Evolutionary conservation across 768 basidiomycete species (phyloP).

Genomic region (Mycena leptocephala): DNA sequence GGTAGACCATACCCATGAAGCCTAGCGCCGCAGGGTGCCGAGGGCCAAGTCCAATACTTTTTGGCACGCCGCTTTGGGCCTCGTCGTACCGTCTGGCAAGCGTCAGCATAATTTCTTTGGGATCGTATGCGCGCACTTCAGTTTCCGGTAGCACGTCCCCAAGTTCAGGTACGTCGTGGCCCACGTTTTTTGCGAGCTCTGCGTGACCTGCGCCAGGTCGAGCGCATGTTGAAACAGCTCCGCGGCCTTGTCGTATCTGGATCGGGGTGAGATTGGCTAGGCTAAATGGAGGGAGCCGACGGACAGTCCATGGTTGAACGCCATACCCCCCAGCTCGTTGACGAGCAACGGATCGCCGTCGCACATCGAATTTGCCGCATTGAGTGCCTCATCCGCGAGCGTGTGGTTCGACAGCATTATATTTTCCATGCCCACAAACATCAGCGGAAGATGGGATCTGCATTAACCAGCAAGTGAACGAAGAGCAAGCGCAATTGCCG

Average conservation of each 20-base stretch:
- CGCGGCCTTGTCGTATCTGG: conserved; percentile 82
- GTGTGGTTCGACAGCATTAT: conserved; percentile 88
- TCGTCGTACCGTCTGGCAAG: conserved; percentile 66
- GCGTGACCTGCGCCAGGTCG: conserved; percentile 87
- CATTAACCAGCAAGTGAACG: too few species aligned
- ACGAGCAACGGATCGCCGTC: conserved; percentile 90
- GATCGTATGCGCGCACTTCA: conserved; percentile 75
- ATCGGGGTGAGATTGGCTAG: neutral
- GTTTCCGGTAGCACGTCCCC: conserved; percentile 89
- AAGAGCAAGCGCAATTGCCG: too few species aligned
- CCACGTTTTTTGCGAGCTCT: conserved; percentile 90
- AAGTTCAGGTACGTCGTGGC: conserved; percentile 93
- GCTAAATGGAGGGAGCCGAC: conserved; percentile 42
- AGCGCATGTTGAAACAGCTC: conserved; percentile 83
- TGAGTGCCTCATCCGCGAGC: conserved; percentile 91
- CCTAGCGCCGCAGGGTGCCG: conserved; percentile 86
- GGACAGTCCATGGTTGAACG: conserved; percentile 89
- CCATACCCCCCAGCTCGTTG: conserved; percentile 96
- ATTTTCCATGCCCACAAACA: conserved; percentile 99
- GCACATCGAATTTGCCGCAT: conserved; percentile 87
- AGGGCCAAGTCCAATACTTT: conserved; percentile 89
- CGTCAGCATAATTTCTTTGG: neutral
- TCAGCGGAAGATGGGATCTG: conserved; percentile 95
- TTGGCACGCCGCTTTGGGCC: conserved; percentile 81
- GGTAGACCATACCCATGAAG: conserved; percentile 90